These are phyloP conservation scores for Raddia distichophylla DNA, from an alignment of 176 grass and related monocot genomes.

Conservation along the genomic window DNA sequence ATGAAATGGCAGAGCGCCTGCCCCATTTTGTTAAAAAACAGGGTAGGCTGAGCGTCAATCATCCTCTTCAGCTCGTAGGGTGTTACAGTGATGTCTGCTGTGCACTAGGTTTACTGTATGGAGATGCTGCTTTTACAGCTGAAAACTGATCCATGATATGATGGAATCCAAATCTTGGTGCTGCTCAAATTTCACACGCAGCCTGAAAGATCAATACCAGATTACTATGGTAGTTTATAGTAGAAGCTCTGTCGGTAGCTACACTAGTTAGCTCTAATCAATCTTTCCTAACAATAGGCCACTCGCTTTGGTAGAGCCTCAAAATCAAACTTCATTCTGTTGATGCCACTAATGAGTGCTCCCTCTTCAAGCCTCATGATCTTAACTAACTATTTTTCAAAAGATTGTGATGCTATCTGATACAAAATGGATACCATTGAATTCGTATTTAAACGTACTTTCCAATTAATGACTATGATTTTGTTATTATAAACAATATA, in stretches of 20 bases:
- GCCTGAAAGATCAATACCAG: too few species aligned
- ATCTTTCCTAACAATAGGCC: not conserved
- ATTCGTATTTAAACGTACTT: too few species aligned
- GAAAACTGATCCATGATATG: not conserved
- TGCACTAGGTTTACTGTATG: conserved; percentile 4
- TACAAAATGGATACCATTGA: too few species aligned
- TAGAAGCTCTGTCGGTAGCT: not conserved
- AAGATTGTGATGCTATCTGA: too few species aligned
- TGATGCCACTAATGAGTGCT: not conserved
- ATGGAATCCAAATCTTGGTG: not conserved
- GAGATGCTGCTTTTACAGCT: not conserved
- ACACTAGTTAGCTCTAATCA: not conserved
- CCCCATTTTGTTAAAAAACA: too few species aligned
- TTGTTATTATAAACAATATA: too few species aligned
- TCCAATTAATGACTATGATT: too few species aligned
- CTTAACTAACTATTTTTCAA: too few species aligned
- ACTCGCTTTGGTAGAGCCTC: not conserved
- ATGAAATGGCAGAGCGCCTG: too few species aligned
- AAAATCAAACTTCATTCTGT: too few species aligned
- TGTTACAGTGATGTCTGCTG: not conserved
- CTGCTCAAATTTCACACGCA: not conserved
- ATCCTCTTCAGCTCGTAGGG: not conserved
- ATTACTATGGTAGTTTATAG: not conserved
- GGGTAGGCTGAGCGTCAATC: too few species aligned
- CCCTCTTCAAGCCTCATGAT: too few species aligned